Percentiles rank a stretch among this genome's conserved stretches.
Evolutionary conservation across 352 stramenopile genomes (phyloP).

Genomic region (Globisporangium nagaii): DNA sequence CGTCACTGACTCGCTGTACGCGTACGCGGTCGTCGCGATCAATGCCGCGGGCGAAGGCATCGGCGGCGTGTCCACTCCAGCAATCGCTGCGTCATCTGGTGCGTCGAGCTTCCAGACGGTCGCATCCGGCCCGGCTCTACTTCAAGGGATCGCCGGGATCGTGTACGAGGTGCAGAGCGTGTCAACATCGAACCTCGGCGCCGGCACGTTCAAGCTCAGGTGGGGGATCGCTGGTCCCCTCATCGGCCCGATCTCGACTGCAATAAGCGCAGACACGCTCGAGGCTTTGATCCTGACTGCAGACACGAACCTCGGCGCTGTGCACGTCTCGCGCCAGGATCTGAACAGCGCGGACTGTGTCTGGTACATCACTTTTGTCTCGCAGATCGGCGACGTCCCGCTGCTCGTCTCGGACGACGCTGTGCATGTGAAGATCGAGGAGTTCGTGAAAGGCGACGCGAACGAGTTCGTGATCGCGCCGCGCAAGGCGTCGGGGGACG

Average conservation of each 20-base stretch:
- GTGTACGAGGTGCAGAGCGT: conserved; percentile 96
- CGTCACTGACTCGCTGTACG: conserved; percentile 87
- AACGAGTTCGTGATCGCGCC: conserved; percentile 96
- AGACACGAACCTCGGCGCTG: conserved; percentile 32
- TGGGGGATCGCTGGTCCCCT: conserved; percentile 23
- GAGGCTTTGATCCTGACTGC: conserved; percentile 27
- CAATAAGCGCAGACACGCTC: conserved; percentile 36
- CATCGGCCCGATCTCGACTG: conserved; percentile 35
- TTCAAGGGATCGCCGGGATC: conserved; percentile 89
- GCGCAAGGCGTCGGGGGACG: conserved; percentile 87
- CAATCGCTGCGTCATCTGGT: conserved; percentile 90
- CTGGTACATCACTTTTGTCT: conserved; percentile 87
- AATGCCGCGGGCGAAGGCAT: conserved; percentile 90
- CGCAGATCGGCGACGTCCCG: conserved; percentile 73
- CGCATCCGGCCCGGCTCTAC: conserved; percentile 83
- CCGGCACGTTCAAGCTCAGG: conserved; percentile 45
- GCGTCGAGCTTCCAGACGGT: conserved; percentile 83
- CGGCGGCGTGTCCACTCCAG: conserved; percentile 76
- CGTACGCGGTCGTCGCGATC: conserved; percentile 90
- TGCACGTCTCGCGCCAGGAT: conserved; percentile 54
- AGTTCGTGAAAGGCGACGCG: conserved; percentile 91
- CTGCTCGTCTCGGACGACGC: conserved; percentile 49
- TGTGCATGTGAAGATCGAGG: conserved; percentile 50
- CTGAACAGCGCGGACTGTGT: conserved; percentile 46
- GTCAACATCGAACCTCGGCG: conserved; percentile 28